Evolutionary conservation across 768 basidiomycete species (phyloP), one percentile per base, ranked within the genome.

Genomic region (Hygrophorus pudorinus): DNA sequence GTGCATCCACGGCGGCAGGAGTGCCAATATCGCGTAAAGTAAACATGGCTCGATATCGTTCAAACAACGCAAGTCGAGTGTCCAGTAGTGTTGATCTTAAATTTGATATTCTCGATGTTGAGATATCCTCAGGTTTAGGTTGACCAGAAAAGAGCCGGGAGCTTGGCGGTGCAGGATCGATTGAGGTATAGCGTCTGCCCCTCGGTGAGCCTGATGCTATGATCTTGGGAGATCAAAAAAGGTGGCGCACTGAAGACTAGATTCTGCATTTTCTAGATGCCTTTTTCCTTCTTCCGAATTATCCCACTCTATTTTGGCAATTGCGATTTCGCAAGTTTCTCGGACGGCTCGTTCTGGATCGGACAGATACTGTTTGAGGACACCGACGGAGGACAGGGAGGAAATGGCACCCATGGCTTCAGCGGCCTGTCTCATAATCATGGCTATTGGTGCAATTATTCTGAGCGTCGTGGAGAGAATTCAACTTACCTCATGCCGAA

Each of bases 31-130:
- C 96, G 30, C 96, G 78, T 36, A 99, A 73, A 1, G 91, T 85
- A 59, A 99, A 99, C 96, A 99, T 98, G 36, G 96, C 94, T 9
- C 96, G 80, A 59, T 99, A 99, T 20, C 96, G 79, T 53, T 88
- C 79, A 56, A 98, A 99, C 0, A 99, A 76, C 0, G 88, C 72
- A 1, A 85, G 62, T 3, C 64, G 59, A 2, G 66, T 69, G 56
- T 94, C 70, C 16, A 93, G 72, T 1, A 98, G 69, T 10, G 71
- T 75, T 1, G 62, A 53, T 33, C 75, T 74, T 5, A 97, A 75
- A 5, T 66, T 59, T 4, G 68, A 51, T 48, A 92, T 73, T 5
- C 61, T 66, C 6, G 57, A 60, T 29, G 67, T 60, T 1, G 78
- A 70, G 2, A 70, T 51, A 42, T 76, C 71, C n/a, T 68, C 69